phyloP scores from a whole-genome alignment of 306 rosid species.

The Glycine latifolia region DNA sequence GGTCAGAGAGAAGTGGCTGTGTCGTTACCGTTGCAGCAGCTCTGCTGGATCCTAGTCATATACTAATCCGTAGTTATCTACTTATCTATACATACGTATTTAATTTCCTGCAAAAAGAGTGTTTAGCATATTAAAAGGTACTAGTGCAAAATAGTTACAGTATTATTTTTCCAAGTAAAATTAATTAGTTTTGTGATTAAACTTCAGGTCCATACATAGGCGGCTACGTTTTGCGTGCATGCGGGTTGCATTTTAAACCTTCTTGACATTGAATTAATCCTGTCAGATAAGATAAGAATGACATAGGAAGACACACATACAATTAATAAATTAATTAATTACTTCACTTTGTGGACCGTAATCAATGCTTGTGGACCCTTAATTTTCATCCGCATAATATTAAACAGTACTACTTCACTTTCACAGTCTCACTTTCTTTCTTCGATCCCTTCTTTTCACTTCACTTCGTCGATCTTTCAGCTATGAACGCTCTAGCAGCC shows the following conservation, averaged over 20 bases:
- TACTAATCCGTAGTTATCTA: no score
- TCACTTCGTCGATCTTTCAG: neutral
- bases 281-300: neutral
- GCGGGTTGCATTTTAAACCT: slow-evolving; percentile 2
- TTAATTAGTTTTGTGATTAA: no score
- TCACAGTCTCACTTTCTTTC: no score
- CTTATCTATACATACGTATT: no score
- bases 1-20: neutral
- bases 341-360: no score
- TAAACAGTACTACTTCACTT: no score
- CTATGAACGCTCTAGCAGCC: slow-evolving; percentile 72
- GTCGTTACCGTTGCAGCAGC: neutral
- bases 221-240: neutral
- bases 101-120: no score
- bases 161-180: no score
- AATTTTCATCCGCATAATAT: no score
- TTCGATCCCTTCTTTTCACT: no score
- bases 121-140: neutral
- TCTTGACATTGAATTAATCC: neutral
- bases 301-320: neutral
- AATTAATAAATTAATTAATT: neutral
- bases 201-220: neutral
- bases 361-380: no score
- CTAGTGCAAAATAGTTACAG: no score
- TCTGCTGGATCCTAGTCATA: neutral